phyloP scores from a whole-genome alignment of 352 stramenopile genomes.

The Phytopythium chamaehyphon region DNA sequence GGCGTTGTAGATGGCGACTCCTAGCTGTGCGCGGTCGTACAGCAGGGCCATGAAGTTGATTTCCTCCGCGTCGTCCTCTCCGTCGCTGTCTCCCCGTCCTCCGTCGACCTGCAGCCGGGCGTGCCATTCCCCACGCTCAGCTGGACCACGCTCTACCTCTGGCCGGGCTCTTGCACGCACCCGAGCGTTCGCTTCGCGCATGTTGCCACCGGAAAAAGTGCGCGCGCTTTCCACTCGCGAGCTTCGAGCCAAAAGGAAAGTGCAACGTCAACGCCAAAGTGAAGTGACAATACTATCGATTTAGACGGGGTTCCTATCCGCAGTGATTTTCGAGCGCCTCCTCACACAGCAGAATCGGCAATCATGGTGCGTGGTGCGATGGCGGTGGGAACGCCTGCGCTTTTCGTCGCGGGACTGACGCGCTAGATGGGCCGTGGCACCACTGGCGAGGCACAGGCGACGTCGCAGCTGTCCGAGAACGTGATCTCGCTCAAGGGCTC shows the following conservation, averaged over 20 bases:
- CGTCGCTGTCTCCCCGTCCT: conserved; percentile 12
- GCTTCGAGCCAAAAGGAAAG: too few relatives aligned
- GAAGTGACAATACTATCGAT: too few relatives aligned
- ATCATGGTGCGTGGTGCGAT: conserved; percentile 1
- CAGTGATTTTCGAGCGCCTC: too few relatives aligned
- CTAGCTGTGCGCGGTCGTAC: conserved; percentile 59
- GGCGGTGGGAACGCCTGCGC: not conserved
- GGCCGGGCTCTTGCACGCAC: not conserved
- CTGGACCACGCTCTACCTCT: not conserved
- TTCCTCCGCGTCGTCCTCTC: conserved; percentile 34
- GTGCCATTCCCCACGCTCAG: not conserved
- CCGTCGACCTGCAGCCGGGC: conserved; percentile 9
- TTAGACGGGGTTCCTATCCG: not conserved
- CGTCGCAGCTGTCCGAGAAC: conserved; percentile 77
- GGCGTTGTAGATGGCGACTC: conserved; percentile 74
- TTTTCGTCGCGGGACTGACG: too few relatives aligned
- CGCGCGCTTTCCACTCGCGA: too few relatives aligned
- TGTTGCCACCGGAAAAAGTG: too few relatives aligned
- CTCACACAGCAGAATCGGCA: too few relatives aligned
- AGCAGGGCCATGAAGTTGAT: conserved; percentile 69
- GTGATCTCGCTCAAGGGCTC: conserved; percentile 99
- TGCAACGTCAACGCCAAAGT: too few relatives aligned
- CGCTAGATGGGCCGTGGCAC: too few relatives aligned
- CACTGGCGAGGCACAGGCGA: conserved; percentile 29
- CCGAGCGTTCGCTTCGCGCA: not conserved